A percentile compares a stretch with the other conserved stretches of the same genome.
Conservation (phyloP, 208 protist genomes). For the Paratrypanosoma confusum region DNA sequence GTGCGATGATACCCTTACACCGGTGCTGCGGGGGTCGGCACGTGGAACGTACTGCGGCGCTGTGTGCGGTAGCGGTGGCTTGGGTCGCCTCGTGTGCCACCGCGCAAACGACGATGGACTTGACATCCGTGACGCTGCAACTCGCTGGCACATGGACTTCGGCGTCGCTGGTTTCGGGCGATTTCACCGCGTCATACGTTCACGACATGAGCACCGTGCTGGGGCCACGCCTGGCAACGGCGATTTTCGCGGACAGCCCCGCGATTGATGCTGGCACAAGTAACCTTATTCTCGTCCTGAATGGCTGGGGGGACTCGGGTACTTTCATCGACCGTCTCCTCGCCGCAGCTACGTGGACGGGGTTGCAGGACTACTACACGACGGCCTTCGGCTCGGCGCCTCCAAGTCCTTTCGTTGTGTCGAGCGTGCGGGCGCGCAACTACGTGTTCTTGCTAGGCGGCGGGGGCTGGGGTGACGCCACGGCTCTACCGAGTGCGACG, state of each 20-base stretch:
- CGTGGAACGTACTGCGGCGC: too few species aligned
- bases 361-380: constrained; percentile 3
- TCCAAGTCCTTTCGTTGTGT: constrained; percentile 2
- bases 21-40: too few species aligned
- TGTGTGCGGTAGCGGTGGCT: too few species aligned
- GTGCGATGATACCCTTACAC: too few species aligned
- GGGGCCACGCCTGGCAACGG: constrained; percentile 1
- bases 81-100: too few species aligned
- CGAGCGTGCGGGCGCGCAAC: not conserved
- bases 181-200: not conserved
- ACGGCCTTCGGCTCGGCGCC: not conserved
- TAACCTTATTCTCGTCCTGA: not conserved
- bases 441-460: constrained; percentile 1
- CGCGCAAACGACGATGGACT: too few species aligned
- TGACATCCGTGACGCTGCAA: not conserved
- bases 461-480: not conserved
- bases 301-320: constrained; percentile 7
- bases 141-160: constrained; percentile 1
- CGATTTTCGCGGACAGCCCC: not conserved
- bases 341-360: not conserved
- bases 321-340: constrained; percentile 3
- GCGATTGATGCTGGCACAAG: not conserved
- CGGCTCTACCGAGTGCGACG: not conserved
- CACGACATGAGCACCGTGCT: constrained; percentile 1
- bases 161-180: not conserved